Percentiles rank a stretch among this genome's conserved stretches.
Conservation (phyloP, 2,329 filamentous ascomycete species). For the Paecilomyces niveus region DNA sequence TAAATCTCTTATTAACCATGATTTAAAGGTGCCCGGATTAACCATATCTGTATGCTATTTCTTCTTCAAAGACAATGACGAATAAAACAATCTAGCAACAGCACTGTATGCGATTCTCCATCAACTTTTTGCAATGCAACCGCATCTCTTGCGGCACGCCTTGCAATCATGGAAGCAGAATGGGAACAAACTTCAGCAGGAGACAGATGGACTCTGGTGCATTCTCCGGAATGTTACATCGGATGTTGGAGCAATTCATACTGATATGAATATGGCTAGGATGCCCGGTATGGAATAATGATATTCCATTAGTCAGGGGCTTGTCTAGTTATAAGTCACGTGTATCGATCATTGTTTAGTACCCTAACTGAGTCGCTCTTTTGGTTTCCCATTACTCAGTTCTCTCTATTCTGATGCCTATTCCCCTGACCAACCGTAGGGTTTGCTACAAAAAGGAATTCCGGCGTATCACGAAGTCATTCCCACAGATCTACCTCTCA, state of each 20-base stretch:
- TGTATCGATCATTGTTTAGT: no score
- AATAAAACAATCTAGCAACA: not conserved
- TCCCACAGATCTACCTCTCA: not conserved
- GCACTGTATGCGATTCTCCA: not conserved
- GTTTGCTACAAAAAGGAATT: not conserved
- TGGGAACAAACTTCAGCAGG: not conserved
- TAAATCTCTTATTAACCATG: not conserved
- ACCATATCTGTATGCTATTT: not conserved
- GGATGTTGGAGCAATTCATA: not conserved
- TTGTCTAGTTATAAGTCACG: no score
- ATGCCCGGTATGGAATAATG: constrained; percentile 2
- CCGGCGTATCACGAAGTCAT: not conserved
- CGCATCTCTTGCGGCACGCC: constrained; percentile 1
- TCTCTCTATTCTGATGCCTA: no score
- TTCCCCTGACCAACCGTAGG: no score
- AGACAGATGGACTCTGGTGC: not conserved
- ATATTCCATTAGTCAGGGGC: no score
- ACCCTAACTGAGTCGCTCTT: no score
- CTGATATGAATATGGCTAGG: not conserved
- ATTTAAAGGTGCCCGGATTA: not conserved
- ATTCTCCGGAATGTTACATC: not conserved
- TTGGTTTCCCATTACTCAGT: no score
- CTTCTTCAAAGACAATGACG: not conserved
- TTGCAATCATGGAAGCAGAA: constrained; percentile 1
- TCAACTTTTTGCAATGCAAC: not conserved